Base-by-base conservation (phyloP, 2,329 filamentous ascomycete genomes). In the Clathrospora elynae region DNA sequence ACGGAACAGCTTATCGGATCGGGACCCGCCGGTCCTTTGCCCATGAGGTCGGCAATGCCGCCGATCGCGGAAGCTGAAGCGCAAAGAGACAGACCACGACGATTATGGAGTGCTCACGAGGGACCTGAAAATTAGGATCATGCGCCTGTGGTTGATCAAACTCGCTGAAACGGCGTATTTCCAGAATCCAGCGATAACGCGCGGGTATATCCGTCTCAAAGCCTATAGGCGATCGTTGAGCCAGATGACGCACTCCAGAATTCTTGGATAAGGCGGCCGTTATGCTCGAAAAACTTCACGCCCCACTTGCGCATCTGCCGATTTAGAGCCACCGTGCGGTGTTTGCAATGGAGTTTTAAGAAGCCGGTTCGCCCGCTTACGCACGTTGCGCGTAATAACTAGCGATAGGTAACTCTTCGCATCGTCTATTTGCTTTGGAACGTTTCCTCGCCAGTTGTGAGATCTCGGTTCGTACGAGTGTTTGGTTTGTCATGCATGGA, bases 221-320 rank as follows among this genome's bases (percentile, higher is more conserved):
- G 6, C 20, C 29, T 9, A 18, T 43, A 25, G 25, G 35, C 23
- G 25, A 43, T 47, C 12, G 3, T 6, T 11, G 22, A 29, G 29
- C 28, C 45, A 28, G 31, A 49, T 49, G 36, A 49, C 42, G 46
- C 38, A 37, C 29, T n/a, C 36, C 33, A 31, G 23, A 11, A 14
- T 20, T 25, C 18, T 33, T 17, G 12, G n/a, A 26, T 24, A 25
- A 22, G 35, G 24, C 38, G 38, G 13, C 40, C 34, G 22, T 38
- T 28, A 36, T 28, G 32, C 8, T 17, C 29, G 35, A 18, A 33
- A 24, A 35, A 38, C 20, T 36, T 17, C 34, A 32, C 42, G n/a
- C n/a, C 34, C 46, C 42, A 42, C 37, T 46, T 39, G 25, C 24
- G 16, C 30, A 42, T 32, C 9, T 23, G 24, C 24, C 29, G 34